phyloP scores from a whole-genome alignment of 768 basidiomycete genomes.

The Serpula lacrymans region DNA sequence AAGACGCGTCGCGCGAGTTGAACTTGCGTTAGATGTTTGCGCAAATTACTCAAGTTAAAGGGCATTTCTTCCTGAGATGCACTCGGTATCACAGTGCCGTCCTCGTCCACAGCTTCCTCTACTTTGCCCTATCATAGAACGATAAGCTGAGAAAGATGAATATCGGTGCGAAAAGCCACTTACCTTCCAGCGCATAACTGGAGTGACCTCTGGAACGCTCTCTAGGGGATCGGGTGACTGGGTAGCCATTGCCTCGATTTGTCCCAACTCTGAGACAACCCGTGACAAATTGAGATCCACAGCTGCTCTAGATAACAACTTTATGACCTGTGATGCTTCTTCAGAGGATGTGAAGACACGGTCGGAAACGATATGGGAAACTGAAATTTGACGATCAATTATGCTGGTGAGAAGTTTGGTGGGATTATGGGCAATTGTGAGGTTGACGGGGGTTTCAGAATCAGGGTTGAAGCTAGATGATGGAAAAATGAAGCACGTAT shows the following conservation, averaged over 20 bases:
- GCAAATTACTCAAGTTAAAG: constrained; percentile 72
- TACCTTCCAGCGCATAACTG: constrained; percentile 53
- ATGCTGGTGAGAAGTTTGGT: constrained; percentile 42
- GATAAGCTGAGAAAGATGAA: neutral
- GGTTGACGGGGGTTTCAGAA: constrained; percentile 17
- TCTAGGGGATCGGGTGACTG: constrained; percentile 40
- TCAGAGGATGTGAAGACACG: constrained; percentile 52
- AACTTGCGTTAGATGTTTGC: constrained; percentile 64
- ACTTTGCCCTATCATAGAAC: constrained; percentile 17
- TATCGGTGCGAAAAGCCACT: constrained; percentile 4
- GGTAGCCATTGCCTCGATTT: constrained; percentile 46
- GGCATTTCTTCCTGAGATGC: constrained; percentile 43
- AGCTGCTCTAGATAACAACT: constrained; percentile 56
- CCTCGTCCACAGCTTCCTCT: constrained; percentile 15
- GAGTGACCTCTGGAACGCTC: constrained; percentile 56
- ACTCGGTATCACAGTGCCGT: constrained; percentile 18
- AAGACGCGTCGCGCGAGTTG: constrained; percentile 60
- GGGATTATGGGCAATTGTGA: constrained; percentile 11
- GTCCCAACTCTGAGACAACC: constrained; percentile 55
- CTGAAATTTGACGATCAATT: constrained; percentile 45
- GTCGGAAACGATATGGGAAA: constrained; percentile 53
- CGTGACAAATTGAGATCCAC: constrained; percentile 48
- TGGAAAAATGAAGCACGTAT: neutral
- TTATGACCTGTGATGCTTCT: constrained; percentile 53
- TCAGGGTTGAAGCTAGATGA: constrained; percentile 37